These are phyloP conservation scores for Rhizopus delemar DNA, from an alignment of 371 early-diverging fungal species.

Conservation along the genomic window DNA sequence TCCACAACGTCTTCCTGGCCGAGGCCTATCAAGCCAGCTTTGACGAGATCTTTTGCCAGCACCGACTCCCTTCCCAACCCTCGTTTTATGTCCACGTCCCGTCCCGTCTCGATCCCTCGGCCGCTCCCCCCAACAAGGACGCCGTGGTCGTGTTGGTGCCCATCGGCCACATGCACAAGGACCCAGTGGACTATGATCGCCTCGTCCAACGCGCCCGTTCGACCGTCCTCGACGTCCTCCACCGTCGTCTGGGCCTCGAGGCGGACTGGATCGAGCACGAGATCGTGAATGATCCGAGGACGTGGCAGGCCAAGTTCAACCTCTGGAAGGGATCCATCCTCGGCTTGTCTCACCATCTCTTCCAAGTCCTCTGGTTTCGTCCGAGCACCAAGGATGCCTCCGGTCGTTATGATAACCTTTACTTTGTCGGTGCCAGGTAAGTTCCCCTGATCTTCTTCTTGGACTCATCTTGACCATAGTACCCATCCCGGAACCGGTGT, in stretches of 20 bases:
- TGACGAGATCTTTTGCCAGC: constrained; percentile 59
- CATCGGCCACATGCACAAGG: constrained; percentile 49
- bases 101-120: constrained; percentile 57
- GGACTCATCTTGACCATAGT: neutral
- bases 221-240: constrained; percentile 48
- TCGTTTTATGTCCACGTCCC: constrained; percentile 69
- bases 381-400: constrained; percentile 59
- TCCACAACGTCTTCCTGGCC: constrained; percentile 67
- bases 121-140: constrained; percentile 58
- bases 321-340: constrained; percentile 64
- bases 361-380: constrained; percentile 64
- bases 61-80: constrained; percentile 49
- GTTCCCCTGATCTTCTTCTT: too few relatives aligned
- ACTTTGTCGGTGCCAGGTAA: constrained; percentile 57
- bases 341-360: constrained; percentile 59
- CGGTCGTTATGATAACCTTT: constrained; percentile 55
- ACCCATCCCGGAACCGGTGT: constrained; percentile 76
- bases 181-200: constrained; percentile 27
- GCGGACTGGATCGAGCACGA: constrained; percentile 53
- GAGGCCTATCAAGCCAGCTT: constrained; percentile 60
- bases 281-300: constrained; percentile 56
- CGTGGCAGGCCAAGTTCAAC: constrained; percentile 64
- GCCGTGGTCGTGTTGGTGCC: constrained; percentile 62
- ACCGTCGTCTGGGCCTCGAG: constrained; percentile 42
- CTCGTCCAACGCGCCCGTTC: constrained; percentile 47